A percentile compares a stretch with the other conserved stretches of the same genome.
These are phyloP conservation scores for Colletotrichum sp. DNA, from an alignment of 2,329 filamentous ascomycete species.

Conservation along the genomic window DNA sequence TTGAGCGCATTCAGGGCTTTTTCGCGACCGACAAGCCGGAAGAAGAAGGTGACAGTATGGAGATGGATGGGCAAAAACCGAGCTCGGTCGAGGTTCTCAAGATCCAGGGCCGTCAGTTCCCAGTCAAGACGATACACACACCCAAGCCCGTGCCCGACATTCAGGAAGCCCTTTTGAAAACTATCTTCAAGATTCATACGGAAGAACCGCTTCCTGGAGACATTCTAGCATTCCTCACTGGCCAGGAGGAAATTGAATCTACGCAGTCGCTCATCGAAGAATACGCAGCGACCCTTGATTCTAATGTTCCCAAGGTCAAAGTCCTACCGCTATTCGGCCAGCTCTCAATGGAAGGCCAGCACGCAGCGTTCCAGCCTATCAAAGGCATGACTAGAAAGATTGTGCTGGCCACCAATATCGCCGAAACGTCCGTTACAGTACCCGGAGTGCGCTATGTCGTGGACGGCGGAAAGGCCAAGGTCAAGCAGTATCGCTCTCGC, in stretches of 20 bases:
- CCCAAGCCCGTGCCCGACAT: constrained; percentile 79
- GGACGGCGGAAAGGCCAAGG: constrained; percentile 91
- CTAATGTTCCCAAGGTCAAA: constrained; percentile 73
- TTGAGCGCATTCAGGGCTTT: constrained; percentile 78
- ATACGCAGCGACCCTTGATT: constrained; percentile 73
- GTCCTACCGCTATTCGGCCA: constrained; percentile 89
- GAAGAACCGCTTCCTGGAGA: constrained; percentile 93
- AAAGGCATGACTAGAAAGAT: constrained; percentile 82
- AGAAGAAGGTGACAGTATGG: background rate
- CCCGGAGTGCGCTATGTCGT: constrained; percentile 91
- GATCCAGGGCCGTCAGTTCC: constrained; percentile 87
- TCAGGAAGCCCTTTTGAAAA: constrained; percentile 79
- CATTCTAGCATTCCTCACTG: constrained; percentile 89
- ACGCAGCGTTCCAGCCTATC: constrained; percentile 81
- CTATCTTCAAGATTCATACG: constrained; percentile 84
- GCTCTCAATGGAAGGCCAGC: constrained; percentile 84
- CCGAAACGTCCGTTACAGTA: constrained; percentile 97
- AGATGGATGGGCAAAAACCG: no score
- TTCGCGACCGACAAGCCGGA: constrained; percentile 53
- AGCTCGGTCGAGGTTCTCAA: constrained; percentile 57
- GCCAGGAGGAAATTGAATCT: constrained; percentile 90
- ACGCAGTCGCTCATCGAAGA: constrained; percentile 83
- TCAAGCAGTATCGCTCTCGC: constrained; percentile 86
- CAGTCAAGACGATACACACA: constrained; percentile 80
- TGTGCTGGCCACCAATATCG: constrained; percentile 94